phyloP scores from a whole-genome alignment of 2,329 filamentous ascomycete genomes.

The Lecanoromycetidae sp. region DNA sequence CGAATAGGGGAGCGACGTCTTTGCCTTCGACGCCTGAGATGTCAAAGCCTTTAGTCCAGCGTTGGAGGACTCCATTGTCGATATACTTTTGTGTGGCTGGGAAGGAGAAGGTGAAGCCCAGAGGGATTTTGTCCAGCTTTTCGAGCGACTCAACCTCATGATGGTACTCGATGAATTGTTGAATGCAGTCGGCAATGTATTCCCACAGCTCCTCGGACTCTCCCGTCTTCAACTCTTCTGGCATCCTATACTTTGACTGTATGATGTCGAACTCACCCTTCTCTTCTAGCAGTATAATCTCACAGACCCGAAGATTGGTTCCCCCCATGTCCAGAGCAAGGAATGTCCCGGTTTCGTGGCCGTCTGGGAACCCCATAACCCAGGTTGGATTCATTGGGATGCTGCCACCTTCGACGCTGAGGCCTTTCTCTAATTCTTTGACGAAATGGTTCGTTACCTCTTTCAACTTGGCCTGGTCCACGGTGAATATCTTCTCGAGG shows the following conservation, averaged over 20 bases:
- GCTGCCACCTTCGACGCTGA: constrained; percentile 76
- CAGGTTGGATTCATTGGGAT: constrained; percentile 98
- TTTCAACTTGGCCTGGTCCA: constrained; percentile 71
- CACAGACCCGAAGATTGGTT: constrained; percentile 88
- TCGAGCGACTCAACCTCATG: constrained; percentile 52
- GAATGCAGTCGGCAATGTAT: constrained; percentile 83
- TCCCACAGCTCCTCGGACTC: constrained; percentile 81
- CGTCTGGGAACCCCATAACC: constrained; percentile 82
- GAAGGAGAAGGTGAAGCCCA: constrained; percentile 95
- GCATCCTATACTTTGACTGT: constrained; percentile 92
- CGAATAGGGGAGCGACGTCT: constrained; percentile 81
- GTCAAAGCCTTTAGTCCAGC: constrained; percentile 97
- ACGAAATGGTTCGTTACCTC: constrained; percentile 82
- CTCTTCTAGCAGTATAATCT: constrained; percentile 76
- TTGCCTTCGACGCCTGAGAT: constrained; percentile 82
- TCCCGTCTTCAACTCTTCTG: constrained; percentile 80
- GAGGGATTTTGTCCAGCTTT: constrained; percentile 51
- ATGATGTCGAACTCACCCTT: constrained; percentile 89
- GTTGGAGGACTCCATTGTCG: constrained; percentile 80
- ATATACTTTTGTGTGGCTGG: constrained; percentile 88
- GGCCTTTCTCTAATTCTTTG: constrained; percentile 75
- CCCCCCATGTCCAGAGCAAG: constrained; percentile 91
- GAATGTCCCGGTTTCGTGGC: constrained; percentile 75
- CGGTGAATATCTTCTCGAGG: constrained; percentile 72
- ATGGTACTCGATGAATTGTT: constrained; percentile 81